phyloP scores from a whole-genome alignment of 2,329 filamentous ascomycete species.

The Nakataea oryzae region DNA sequence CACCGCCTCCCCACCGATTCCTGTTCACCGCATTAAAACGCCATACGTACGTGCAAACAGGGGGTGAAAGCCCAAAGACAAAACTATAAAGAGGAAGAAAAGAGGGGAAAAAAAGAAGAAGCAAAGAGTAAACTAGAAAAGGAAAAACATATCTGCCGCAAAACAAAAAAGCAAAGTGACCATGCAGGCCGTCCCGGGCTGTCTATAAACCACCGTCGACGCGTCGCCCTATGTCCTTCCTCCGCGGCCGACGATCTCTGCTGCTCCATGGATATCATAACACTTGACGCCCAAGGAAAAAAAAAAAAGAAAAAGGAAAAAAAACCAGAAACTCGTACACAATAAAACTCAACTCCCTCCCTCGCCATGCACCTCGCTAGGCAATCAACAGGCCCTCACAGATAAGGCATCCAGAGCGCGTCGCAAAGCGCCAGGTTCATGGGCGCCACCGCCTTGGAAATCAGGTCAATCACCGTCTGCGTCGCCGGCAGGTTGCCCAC shows the following conservation, averaged over 20 bases:
- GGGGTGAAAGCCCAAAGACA: not conserved
- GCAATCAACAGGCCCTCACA: too few relatives aligned
- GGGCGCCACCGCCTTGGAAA: slow-evolving; percentile 88
- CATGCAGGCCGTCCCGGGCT: too few relatives aligned
- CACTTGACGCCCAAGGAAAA: not conserved
- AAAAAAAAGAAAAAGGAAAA: slow-evolving; percentile 6
- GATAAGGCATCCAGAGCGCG: slow-evolving; percentile 93
- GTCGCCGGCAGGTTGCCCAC: slow-evolving; percentile 81
- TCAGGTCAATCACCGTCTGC: slow-evolving; percentile 91
- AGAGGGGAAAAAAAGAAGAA: not conserved
- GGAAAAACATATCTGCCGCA: not conserved
- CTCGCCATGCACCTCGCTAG: not conserved
- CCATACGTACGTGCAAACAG: not conserved
- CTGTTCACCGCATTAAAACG: too few relatives aligned
- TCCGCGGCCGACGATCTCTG: not conserved
- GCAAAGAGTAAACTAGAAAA: not conserved
- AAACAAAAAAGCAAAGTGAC: too few relatives aligned
- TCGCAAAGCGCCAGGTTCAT: slow-evolving; percentile 81
- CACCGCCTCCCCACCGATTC: too few relatives aligned
- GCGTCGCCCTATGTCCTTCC: not conserved
- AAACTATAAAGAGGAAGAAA: not conserved
- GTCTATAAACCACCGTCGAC: not conserved
- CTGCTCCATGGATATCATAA: not conserved
- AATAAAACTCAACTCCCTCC: not conserved
- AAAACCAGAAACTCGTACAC: not conserved